phyloP scores from a whole-genome alignment of 805 yeast species.

The Lachancea cidri region DNA sequence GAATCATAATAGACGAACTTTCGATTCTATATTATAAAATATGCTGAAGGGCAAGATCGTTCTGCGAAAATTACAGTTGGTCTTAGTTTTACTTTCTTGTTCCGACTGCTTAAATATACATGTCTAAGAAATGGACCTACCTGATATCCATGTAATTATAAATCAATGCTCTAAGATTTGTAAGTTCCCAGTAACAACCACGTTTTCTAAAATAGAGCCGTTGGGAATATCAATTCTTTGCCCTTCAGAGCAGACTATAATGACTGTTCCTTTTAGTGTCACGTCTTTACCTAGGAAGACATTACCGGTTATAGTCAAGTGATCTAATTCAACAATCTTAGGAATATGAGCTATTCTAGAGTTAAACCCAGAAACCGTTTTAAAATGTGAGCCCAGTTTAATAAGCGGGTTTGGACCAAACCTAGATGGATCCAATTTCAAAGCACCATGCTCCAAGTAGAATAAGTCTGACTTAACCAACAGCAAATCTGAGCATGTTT shows the following conservation, averaged over 20 bases:
- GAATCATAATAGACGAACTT: too few species aligned
- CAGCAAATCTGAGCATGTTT: constrained; percentile 91
- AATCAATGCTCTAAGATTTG: constrained; percentile 83
- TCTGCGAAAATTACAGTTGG: neutral
- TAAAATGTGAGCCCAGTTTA: constrained; percentile 94
- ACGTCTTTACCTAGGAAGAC: constrained; percentile 87
- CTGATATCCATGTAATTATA: neutral
- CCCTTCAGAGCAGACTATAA: constrained; percentile 95
- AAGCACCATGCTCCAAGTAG: constrained; percentile 84
- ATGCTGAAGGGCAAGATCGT: too few species aligned
- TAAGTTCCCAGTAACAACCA: constrained; percentile 93
- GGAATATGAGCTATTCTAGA: constrained; percentile 93
- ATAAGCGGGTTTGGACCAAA: constrained; percentile 90
- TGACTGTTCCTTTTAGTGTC: constrained; percentile 92
- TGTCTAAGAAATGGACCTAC: neutral
- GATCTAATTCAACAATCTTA: constrained; percentile 91
- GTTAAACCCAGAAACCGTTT: constrained; percentile 90
- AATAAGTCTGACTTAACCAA: constrained; percentile 94
- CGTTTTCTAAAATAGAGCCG: constrained; percentile 91
- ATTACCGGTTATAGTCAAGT: constrained; percentile 95
- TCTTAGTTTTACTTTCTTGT: neutral
- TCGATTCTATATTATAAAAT: too few species aligned
- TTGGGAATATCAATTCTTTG: constrained; percentile 96
- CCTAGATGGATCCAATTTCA: constrained; percentile 76
- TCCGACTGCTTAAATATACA: neutral